Conservation (phyloP, 2,329 filamentous ascomycete species). For the Aureobasidium vineae region DNA sequence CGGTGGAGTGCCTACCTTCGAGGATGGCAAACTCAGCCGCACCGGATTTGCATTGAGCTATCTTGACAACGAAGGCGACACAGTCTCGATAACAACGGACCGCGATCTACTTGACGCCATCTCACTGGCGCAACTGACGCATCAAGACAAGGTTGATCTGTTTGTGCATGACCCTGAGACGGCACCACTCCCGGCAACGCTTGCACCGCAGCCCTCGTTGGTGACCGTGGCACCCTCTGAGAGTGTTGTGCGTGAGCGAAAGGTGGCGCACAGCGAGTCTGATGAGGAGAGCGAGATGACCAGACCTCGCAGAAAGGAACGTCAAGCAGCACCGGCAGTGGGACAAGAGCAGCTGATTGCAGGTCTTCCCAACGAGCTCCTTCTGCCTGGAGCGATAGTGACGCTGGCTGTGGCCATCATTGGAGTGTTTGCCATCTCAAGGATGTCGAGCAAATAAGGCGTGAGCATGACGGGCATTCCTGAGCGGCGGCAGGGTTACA, state of each 20-base stretch:
- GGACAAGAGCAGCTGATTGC: constrained; percentile 72
- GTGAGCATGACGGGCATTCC: constrained; percentile 7
- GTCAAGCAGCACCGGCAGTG: constrained; percentile 42
- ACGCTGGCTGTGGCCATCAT: constrained; percentile 93
- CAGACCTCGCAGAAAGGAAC: constrained; percentile 46
- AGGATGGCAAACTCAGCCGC: constrained; percentile 73
- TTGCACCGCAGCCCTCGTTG: constrained; percentile 58
- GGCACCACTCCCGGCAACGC: constrained; percentile 68
- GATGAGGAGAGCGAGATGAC: constrained; percentile 52
- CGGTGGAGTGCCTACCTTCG: constrained; percentile 73
- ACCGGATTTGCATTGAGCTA: constrained; percentile 92
- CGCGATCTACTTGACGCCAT: constrained; percentile 91
- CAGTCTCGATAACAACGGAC: constrained; percentile 94
- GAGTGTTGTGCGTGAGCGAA: constrained; percentile 49
- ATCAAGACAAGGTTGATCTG: constrained; percentile 90
- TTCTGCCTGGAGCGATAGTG: constrained; percentile 90
- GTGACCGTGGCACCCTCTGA: constrained; percentile 54
- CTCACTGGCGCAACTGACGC: constrained; percentile 71
- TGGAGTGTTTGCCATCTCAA: constrained; percentile 79
- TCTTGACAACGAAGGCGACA: constrained; percentile 93
- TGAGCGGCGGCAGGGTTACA: constrained; percentile 3
- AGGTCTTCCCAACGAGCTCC: constrained; percentile 89
- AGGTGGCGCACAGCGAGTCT: constrained; percentile 46
- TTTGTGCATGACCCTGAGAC: constrained; percentile 94
- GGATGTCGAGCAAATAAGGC: constrained; percentile 25